phyloP scores from a whole-genome alignment of 768 basidiomycete species.

The Kwoniella newhampshirensis region DNA sequence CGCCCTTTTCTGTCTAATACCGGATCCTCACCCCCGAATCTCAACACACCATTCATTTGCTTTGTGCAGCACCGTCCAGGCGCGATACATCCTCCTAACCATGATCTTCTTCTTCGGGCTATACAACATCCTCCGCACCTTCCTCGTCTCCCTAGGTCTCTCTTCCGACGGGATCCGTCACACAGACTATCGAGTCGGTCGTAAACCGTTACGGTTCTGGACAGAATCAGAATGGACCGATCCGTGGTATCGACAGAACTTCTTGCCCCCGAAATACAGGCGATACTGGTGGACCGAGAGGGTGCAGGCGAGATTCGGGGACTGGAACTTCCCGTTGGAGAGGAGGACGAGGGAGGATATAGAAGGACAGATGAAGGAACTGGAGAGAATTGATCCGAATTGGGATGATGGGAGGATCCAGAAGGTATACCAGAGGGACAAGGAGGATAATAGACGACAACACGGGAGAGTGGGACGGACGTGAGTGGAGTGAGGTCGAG shows the following conservation, averaged over 20 bases:
- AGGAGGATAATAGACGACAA: constrained; percentile 7
- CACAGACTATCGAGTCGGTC: constrained; percentile 20
- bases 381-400: neutral
- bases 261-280: constrained; percentile 5
- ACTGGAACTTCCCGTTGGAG: constrained; percentile 19
- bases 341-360: constrained; percentile 12
- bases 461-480: constrained; percentile 12
- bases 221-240: constrained; percentile 26
- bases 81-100: constrained; percentile 30
- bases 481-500: constrained; percentile 14
- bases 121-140: constrained; percentile 36
- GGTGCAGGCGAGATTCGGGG: constrained; percentile 22
- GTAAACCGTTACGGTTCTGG: constrained; percentile 36
- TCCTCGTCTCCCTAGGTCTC: constrained; percentile 11
- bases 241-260: constrained; percentile 10
- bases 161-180: constrained; percentile 11
- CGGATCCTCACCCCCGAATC: no score
- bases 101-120: constrained; percentile 30
- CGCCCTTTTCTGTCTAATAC: no score
- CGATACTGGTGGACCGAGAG: constrained; percentile 18
- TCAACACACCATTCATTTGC: neutral
- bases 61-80: constrained; percentile 14
- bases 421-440: constrained; percentile 18
- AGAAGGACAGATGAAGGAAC: constrained; percentile 1
- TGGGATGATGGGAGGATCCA: constrained; percentile 20